Evolutionary conservation across 208 protist genomes (phyloP).

Genomic region (Crithidia expoeki): DNA sequence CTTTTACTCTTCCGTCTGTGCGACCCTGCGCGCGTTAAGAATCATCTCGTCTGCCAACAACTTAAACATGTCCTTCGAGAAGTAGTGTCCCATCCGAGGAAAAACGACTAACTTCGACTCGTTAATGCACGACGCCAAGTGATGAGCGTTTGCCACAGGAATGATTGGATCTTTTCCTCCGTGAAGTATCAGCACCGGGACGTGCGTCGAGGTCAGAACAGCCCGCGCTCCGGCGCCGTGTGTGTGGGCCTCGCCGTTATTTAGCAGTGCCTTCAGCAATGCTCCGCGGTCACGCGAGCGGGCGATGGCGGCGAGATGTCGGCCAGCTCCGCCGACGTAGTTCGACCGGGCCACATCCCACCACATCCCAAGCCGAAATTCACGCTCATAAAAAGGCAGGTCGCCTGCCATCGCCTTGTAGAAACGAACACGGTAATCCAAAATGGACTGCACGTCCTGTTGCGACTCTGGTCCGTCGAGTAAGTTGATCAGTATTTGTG

Average conservation of each 20-base stretch:
- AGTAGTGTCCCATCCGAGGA: constrained; percentile 83
- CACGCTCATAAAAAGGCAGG: constrained; percentile 36
- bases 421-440: constrained; percentile 64
- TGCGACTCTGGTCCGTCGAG: constrained; percentile 49
- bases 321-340: constrained; percentile 27
- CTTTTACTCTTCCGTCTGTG: constrained; percentile 1
- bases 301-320: constrained; percentile 49
- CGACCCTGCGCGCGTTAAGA: constrained; percentile 39
- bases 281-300: constrained; percentile 31
- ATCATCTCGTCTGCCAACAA: constrained; percentile 53
- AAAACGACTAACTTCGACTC: constrained; percentile 58
- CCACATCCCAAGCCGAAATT: constrained; percentile 42
- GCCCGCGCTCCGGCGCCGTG: constrained; percentile 36
- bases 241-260: constrained; percentile 31
- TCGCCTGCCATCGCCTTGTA: constrained; percentile 38
- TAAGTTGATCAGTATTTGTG: constrained; percentile 59
- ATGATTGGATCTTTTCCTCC: constrained; percentile 73
- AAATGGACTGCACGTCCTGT: constrained; percentile 41
- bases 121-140: constrained; percentile 55
- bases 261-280: constrained; percentile 40
- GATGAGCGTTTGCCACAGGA: constrained; percentile 54
- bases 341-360: constrained; percentile 33
- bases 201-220: constrained; percentile 40
- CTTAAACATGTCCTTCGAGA: constrained; percentile 44
- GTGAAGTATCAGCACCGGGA: constrained; percentile 74